Percentiles rank a stretch among this genome's conserved stretches.
phyloP scores from a whole-genome alignment of 352 stramenopile genomes.

The Pythium aristosporum region DNA sequence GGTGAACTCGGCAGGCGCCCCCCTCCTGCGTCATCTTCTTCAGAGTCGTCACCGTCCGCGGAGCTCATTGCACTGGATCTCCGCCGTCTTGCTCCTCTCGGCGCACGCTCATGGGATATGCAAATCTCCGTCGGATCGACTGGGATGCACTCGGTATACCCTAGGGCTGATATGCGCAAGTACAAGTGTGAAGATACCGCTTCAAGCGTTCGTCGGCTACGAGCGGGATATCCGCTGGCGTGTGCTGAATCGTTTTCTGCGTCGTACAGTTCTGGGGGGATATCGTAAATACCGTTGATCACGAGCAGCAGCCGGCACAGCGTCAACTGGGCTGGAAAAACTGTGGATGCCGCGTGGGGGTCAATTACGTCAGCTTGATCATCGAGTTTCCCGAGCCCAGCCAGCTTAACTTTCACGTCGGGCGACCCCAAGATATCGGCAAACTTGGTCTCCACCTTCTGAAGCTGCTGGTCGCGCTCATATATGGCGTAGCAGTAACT shows the following conservation, averaged over 20 bases:
- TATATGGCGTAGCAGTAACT: slow-evolving; percentile 86
- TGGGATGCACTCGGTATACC: slow-evolving; percentile 76
- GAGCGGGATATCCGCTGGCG: not conserved
- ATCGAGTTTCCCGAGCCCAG: slow-evolving; percentile 52
- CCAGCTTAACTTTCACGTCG: slow-evolving; percentile 29
- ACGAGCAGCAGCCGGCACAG: slow-evolving; percentile 74
- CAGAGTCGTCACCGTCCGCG: slow-evolving; percentile 22
- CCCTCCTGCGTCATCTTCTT: slow-evolving; percentile 31
- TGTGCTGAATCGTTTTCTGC: slow-evolving; percentile 40
- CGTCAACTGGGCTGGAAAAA: slow-evolving; percentile 68
- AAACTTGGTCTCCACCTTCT: slow-evolving; percentile 68
- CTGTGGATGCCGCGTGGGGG: slow-evolving; percentile 35
- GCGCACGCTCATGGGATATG: slow-evolving; percentile 44
- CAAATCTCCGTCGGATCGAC: slow-evolving; percentile 58
- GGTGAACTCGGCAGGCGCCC: slow-evolving; percentile 13
- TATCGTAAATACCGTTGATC: slow-evolving; percentile 83
- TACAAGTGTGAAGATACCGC: slow-evolving; percentile 47
- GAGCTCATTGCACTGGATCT: slow-evolving; percentile 30
- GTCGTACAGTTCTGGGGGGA: slow-evolving; percentile 71
- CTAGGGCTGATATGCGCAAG: slow-evolving; percentile 67
- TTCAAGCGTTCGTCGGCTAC: not conserved
- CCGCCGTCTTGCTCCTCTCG: slow-evolving; percentile 38
- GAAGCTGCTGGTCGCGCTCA: slow-evolving; percentile 76
- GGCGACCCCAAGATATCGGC: slow-evolving; percentile 46
- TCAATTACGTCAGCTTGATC: slow-evolving; percentile 47